Base-by-base conservation (phyloP, 2,329 filamentous ascomycete species). In the Xylariaceae sp. region DNA sequence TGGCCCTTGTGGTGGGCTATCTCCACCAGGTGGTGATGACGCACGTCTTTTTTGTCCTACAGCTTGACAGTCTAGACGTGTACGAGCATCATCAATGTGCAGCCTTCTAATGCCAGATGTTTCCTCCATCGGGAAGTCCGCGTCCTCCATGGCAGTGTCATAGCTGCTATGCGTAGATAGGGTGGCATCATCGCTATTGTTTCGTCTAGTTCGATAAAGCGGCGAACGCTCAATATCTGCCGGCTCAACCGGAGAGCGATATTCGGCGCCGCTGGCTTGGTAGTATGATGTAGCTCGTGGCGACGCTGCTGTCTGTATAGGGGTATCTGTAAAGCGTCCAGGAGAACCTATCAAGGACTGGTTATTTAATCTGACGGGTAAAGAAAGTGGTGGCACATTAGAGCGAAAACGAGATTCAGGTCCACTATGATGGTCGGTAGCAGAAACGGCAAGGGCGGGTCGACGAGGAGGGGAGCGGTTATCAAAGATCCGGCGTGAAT, bases 21-120 rank as follows among this genome's bases (percentile, higher is more conserved):
- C 80, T 9, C 80, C 79, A 2, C 73, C 71, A 0, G 76, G 78
- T 1, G 81, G 81, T 21, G 81, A 84, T 0, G 80, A 81, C 2
- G 81, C 81, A 32, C 81, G 74, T 40, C 82, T 76, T 69, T 85
- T 85, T 55, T 77, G 77, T 6, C 81, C 79, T 7, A 69, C 64
- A 2, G 74, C 67, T 35, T 78, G 72, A 55, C 70, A 73, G 21
- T 75, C 73, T 3, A 50, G 33, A 21, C 67, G 64, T 45, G 58
- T 69, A 37, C 63, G 67, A 6, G 66, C 56, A 42, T 80, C 80
- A 40, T 83, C 80, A 16, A 81, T 73, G 16, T 77, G 75, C 7
- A 82, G 59, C 44, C 69, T 70, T 23, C 68, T 67, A 48, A 76
- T 66, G 6, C 73, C 69, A 10, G 68, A 67, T 0, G 73, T 67